phyloP scores from a whole-genome alignment of 2,329 filamentous ascomycete genomes.

The Septoria linicola region DNA sequence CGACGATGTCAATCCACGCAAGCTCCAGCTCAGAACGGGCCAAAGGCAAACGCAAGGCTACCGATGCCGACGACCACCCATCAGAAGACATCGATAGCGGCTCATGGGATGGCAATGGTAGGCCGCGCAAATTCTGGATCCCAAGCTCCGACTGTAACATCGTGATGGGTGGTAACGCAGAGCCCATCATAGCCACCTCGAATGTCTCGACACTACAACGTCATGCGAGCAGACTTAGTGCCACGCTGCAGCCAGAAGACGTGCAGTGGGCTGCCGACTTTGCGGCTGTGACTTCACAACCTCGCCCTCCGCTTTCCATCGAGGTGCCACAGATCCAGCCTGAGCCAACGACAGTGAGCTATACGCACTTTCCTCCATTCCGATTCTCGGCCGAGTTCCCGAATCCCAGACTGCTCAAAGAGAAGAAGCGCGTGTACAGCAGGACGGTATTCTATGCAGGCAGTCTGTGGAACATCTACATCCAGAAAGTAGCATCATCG shows the following conservation, averaged over 20 bases:
- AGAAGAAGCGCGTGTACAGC: constrained; percentile 60
- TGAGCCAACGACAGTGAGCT: constrained; percentile 41
- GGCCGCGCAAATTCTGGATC: constrained; percentile 58
- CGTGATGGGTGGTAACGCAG: constrained; percentile 56
- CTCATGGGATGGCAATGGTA: constrained; percentile 55
- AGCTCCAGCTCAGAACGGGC: constrained; percentile 20
- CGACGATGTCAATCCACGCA: constrained; percentile 33
- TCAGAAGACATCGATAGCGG: constrained; percentile 42
- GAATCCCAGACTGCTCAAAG: constrained; percentile 56
- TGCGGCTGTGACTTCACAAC: constrained; percentile 45
- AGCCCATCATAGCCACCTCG: constrained; percentile 52
- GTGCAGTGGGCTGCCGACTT: constrained; percentile 58
- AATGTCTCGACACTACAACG: constrained; percentile 44
- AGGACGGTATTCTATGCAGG: constrained; percentile 61
- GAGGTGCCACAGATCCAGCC: constrained; percentile 8
- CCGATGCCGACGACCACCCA: constrained; percentile 12
- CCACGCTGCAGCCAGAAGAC: constrained; percentile 55
- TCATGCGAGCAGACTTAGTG: constrained; percentile 50
- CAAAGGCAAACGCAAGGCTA: constrained; percentile 50
- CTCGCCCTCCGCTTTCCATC: constrained; percentile 26
- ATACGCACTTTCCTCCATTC: constrained; percentile 58
- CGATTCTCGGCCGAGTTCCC: constrained; percentile 60
- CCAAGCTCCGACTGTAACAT: constrained; percentile 54
- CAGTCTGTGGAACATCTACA: constrained; percentile 62
- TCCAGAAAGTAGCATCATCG: constrained; percentile 57